phyloP scores from a whole-genome alignment of 371 early-diverging fungal genomes.

The Saksenaea oblongispora region DNA sequence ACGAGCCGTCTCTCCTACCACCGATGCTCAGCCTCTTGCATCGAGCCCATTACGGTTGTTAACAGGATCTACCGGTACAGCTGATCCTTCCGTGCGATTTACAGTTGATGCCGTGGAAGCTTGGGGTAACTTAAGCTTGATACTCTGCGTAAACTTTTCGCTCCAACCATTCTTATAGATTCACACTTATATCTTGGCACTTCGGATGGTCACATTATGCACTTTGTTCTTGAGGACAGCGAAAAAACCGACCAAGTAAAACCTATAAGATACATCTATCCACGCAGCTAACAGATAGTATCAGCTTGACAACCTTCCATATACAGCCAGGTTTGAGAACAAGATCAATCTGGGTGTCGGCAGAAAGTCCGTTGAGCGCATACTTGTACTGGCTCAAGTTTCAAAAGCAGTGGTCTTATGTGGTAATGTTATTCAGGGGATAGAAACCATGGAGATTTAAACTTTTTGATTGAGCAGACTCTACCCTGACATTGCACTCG shows the following conservation, averaged over 20 bases:
- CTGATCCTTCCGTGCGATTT: constrained; percentile 15
- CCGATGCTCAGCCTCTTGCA: constrained; percentile 26
- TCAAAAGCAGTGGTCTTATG: constrained; percentile 70
- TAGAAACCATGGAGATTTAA: not conserved
- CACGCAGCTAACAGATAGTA: not conserved
- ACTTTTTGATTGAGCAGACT: constrained; percentile 38
- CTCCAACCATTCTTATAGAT: constrained; percentile 31
- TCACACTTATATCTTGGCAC: constrained; percentile 75
- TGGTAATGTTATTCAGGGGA: constrained; percentile 47
- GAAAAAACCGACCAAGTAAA: constrained; percentile 37
- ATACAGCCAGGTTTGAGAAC: constrained; percentile 46
- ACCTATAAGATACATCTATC: not conserved
- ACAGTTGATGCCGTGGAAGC: constrained; percentile 55
- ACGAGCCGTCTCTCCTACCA: constrained; percentile 20
- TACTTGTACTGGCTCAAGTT: constrained; percentile 71
- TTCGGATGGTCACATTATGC: constrained; percentile 70
- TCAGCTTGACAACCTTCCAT: constrained; percentile 25
- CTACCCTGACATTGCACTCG: constrained; percentile 64
- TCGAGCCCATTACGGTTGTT: constrained; percentile 26
- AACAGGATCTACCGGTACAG: constrained; percentile 10
- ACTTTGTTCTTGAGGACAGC: constrained; percentile 58
- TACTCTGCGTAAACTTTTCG: not conserved
- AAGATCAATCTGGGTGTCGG: constrained; percentile 64
- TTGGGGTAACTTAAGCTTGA: constrained; percentile 46
- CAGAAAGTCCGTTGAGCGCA: constrained; percentile 64